Evolutionary conservation across 129 eudicot species (phyloP), one percentile per base, ranked within the genome.

Genomic region (Heracleum sosnowskyi): DNA sequence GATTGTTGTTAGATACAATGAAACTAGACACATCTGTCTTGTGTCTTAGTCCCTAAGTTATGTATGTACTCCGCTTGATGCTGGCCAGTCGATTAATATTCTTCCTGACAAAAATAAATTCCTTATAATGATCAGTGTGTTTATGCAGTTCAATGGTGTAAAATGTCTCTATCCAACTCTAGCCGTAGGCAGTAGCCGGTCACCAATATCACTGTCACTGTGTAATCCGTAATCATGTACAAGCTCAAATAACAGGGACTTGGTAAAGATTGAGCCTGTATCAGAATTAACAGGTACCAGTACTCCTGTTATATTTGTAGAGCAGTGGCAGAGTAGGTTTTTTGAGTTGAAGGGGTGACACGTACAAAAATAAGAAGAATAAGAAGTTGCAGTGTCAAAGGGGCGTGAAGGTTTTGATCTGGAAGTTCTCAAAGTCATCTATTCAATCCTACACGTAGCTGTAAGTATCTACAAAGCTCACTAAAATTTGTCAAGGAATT

Each of bases 321-420:
- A 57, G 66, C 66, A 57, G 66, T 26, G 4, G 29, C 68, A 26
- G 31, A n/a, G 29, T 26, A n/a, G 64, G 7, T 57, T 57, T 9
- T 24, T 2, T 8, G 13, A 57, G 11, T 57, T 9, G 64, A 57
- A 24, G 26, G 64, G 64, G 4, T 22, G 68, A n/a, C 68, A 60
- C 68, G 34, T 60, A 60, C 16, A 60, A 4, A 26, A n/a, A n/a
- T 24, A 10, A 7, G 68, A 60, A 60, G 68, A n/a, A 60, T n/a
- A 9, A 24, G 4, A 20, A 26, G 68, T 60, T 60, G 64, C 68
- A 10, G 33, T 26, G 33, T n/a, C 26, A 60, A 51, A 55, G 68
- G 66, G 29, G 68, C 68, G 68, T 60, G 68, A 60, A 60, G 68
- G 68, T 60, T 60, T 60, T 60, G 68, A 9, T n/a, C 4, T 60